A percentile compares a stretch with the other conserved stretches of the same genome.
Evolutionary conservation across 345 rosid species (phyloP).

Genomic region (Acer campestre): DNA sequence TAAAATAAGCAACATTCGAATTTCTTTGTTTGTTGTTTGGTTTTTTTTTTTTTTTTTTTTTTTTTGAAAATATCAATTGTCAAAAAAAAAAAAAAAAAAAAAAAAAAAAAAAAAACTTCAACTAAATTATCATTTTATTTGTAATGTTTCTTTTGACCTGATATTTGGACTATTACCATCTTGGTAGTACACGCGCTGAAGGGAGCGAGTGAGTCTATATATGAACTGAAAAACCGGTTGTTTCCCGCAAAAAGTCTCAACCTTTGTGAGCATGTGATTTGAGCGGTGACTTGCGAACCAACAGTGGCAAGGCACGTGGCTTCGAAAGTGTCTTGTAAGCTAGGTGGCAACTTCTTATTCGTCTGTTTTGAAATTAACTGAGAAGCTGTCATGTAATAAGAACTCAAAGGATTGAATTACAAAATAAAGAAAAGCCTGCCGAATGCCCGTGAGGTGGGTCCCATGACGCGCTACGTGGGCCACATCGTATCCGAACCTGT

Average conservation of each 20-base stretch:
- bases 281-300: not conserved
- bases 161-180: not conserved
- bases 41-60: too few species aligned
- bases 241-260: not conserved
- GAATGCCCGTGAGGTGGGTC: constrained; percentile 50
- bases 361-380: not conserved
- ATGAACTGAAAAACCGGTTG: not conserved
- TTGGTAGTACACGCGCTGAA: constrained; percentile 20
- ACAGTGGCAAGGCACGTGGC: constrained; percentile 7
- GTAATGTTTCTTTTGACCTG: not conserved
- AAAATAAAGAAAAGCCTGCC: constrained; percentile 21
- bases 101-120: too few species aligned
- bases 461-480: constrained; percentile 44
- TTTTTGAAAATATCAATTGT: not conserved
- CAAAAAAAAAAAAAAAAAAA: too few species aligned
- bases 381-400: not conserved
- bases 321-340: fast-evolving
- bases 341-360: constrained; percentile 12
- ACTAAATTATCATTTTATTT: too few species aligned
- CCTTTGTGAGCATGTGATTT: not conserved
- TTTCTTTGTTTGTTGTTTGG: too few species aligned
- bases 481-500: constrained; percentile 30
- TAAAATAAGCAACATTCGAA: too few species aligned
- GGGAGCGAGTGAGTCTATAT: constrained; percentile 1
- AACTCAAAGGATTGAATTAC: not conserved